Base-by-base conservation (phyloP, 164 flowering plant species). In the Vitis labrusca region DNA sequence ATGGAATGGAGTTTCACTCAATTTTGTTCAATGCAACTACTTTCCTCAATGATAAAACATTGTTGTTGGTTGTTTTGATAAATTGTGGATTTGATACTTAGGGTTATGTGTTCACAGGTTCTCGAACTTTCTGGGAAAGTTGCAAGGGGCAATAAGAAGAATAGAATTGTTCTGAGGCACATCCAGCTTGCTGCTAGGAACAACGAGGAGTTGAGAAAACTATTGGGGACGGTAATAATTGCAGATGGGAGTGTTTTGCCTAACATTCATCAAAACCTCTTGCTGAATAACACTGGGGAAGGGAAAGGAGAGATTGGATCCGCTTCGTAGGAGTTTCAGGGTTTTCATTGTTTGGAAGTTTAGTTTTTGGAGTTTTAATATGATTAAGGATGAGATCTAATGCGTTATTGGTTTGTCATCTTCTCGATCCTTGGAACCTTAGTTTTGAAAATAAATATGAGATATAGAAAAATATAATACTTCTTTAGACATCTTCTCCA, bases 71-170 rank as follows among this genome's bases (percentile, higher is more conserved):
- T 37, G 44, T 37, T 37, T 37, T 3, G 5, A 37, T 37, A 37
- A 37, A 37, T 37, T 37, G 7, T 37, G 19, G 47, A 44, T 47
- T 17, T 50, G 29, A 48, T 63, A 1, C 16, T 1, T 58, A 37
- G 48, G 63, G 59, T 52, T 67, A 55, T 23, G 56, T 23, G 19
- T 67, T 17, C 62, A 19, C 51, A 88, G 92, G 90, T 89, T 30
- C 77, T 89, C 50, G 93, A 89, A 62, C 79, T 85, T 5, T 89
- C 93, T 47, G 93, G 91, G 10, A 88, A 86, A 55, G 92, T 88
- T 1, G 91, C 91, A 1, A 82, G 89, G 67, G 91, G 86, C 57
- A 85, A 86, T 82, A 89, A 86, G 83, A 89, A 89, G 87, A 86
- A 67, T n/a, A 65, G 93, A 16, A 89, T 89, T 15, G 85, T 84